Evolutionary conservation across 2,329 filamentous ascomycete species (phyloP).

Genomic region (Pestalotiopsis sp.): DNA sequence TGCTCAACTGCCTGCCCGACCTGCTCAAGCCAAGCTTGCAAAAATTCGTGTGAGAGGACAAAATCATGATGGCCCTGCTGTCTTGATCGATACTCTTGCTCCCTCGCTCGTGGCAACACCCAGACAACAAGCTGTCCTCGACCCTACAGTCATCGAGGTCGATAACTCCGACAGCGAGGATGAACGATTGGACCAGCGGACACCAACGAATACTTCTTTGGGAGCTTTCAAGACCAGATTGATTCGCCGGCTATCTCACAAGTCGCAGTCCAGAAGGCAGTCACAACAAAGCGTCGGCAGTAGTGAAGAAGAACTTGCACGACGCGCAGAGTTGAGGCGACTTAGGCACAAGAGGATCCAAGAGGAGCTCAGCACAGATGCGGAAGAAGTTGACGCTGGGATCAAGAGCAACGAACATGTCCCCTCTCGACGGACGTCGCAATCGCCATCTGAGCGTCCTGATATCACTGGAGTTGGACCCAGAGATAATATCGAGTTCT

Average conservation of each 20-base stretch:
- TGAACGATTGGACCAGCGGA: constrained; percentile 16
- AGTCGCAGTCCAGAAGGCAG: constrained; percentile 40
- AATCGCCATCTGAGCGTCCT: constrained; percentile 17
- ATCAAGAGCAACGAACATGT: constrained; percentile 27
- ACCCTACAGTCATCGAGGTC: constrained; percentile 39
- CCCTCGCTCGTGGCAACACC: constrained; percentile 24
- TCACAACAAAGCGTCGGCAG: constrained; percentile 45
- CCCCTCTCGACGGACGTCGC: constrained; percentile 25
- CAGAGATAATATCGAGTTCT: constrained; percentile 53
- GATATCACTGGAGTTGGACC: constrained; percentile 41
- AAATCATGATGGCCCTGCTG: constrained; percentile 9
- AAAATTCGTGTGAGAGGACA: constrained; percentile 7
- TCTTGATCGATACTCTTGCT: constrained; percentile 20
- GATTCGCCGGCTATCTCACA: constrained; percentile 48
- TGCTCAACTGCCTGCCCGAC: constrained; percentile 23
- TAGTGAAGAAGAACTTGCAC: constrained; percentile 55
- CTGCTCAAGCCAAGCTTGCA: constrained; percentile 25
- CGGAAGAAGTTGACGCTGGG: constrained; percentile 32
- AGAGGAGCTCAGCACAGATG: constrained; percentile 55
- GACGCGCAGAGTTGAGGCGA: constrained; percentile 58
- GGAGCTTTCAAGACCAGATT: constrained; percentile 48
- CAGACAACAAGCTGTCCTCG: constrained; percentile 29
- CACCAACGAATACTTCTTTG: constrained; percentile 41
- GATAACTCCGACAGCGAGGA: constrained; percentile 38
- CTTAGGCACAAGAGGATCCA: constrained; percentile 60